A percentile compares a stretch with the other conserved stretches of the same genome.
phyloP scores from a whole-genome alignment of 2,329 filamentous ascomycete genomes.

The Arthrobotrys entomopaga region DNA sequence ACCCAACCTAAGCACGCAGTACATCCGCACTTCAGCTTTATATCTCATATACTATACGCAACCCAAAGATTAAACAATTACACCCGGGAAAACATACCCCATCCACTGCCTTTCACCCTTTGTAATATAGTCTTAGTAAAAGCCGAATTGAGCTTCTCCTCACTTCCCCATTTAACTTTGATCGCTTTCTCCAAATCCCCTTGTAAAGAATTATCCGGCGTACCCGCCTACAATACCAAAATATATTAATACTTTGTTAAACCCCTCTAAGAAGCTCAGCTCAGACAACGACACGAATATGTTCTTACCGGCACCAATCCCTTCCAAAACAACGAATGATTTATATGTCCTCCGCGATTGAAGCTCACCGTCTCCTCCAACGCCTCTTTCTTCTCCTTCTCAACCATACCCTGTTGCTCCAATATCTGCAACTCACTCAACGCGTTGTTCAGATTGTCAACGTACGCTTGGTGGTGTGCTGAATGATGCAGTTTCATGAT shows the following conservation, averaged over 20 bases:
- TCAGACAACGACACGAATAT: background rate
- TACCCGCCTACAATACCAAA: slow-evolving; percentile 16
- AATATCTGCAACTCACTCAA: slow-evolving; percentile 64
- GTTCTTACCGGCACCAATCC: slow-evolving; percentile 75
- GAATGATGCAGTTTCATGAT: slow-evolving; percentile 84
- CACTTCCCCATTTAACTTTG: slow-evolving; percentile 72
- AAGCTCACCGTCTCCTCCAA: slow-evolving; percentile 66
- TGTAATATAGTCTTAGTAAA: slow-evolving; percentile 73
- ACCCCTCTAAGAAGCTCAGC: no score
- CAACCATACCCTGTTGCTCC: background rate
- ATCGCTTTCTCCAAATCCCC: slow-evolving; percentile 70
- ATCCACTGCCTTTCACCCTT: slow-evolving; percentile 82
- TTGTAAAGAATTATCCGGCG: slow-evolving; percentile 7
- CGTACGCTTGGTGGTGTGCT: slow-evolving; percentile 82
- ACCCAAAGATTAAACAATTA: no score
- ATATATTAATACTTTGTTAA: no score
- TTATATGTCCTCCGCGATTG: slow-evolving; percentile 91
- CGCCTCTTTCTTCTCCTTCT: slow-evolving; percentile 11
- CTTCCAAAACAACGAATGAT: slow-evolving; percentile 93
- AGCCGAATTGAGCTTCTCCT: slow-evolving; percentile 72
- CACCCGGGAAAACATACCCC: slow-evolving; percentile 65
- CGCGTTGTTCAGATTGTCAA: slow-evolving; percentile 77
- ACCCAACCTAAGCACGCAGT: slow-evolving; percentile 72
- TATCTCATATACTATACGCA: no score
- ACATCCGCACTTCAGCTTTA: no score